phyloP scores from a whole-genome alignment of 805 yeast species.

The Wickerhamia fluorescens region DNA sequence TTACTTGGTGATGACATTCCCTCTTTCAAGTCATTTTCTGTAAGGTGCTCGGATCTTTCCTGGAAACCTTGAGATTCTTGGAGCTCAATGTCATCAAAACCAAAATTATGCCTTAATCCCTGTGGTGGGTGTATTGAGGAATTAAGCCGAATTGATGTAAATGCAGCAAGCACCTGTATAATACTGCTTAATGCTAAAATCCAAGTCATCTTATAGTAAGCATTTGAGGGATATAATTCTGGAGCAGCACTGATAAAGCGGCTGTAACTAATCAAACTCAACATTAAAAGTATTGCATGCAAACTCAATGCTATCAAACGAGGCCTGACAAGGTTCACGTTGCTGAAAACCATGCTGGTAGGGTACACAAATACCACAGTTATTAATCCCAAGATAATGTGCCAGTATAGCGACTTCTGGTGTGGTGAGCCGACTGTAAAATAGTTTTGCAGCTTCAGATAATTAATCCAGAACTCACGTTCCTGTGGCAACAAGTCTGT shows the following conservation, averaged over 20 bases:
- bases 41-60: no score
- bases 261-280: constrained; percentile 49
- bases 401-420: constrained; percentile 47
- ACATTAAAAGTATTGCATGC: constrained; percentile 39
- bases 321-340: constrained; percentile 38
- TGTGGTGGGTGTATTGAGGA: not conserved
- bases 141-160: constrained; percentile 38
- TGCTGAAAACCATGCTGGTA: constrained; percentile 54
- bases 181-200: constrained; percentile 48
- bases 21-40: no score
- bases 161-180: constrained; percentile 44
- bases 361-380: constrained; percentile 61
- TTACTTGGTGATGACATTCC: constrained; percentile 10
- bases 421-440: constrained; percentile 48
- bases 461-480: constrained; percentile 66
- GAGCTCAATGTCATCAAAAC: constrained; percentile 9
- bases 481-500: constrained; percentile 67
- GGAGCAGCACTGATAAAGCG: constrained; percentile 56
- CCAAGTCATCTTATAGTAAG: constrained; percentile 60
- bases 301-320: constrained; percentile 17
- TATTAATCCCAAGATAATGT: constrained; percentile 37
- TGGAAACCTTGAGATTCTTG: no score
- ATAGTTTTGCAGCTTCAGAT: constrained; percentile 65
- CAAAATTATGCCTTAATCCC: constrained; percentile 3
- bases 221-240: constrained; percentile 65